A percentile compares a stretch with the other conserved stretches of the same genome.
Evolutionary conservation across 2,329 filamentous ascomycete genomes (phyloP).

Genomic region (Apiospora hydei): DNA sequence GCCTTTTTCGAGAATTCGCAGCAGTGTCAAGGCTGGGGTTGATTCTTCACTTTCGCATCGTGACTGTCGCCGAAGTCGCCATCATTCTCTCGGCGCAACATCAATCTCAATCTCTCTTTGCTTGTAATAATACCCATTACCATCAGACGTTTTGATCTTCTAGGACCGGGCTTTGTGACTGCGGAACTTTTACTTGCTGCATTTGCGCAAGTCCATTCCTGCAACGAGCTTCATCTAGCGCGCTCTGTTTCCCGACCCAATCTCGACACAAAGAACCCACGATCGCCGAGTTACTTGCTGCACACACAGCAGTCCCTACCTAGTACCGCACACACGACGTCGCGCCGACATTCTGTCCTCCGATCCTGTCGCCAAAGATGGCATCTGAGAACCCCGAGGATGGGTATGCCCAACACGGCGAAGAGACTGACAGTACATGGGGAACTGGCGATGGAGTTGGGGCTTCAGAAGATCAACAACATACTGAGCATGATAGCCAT

Average conservation of each 20-base stretch:
- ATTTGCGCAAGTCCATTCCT: conserved; percentile 13
- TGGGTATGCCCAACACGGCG: conserved; percentile 33
- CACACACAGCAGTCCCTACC: background rate
- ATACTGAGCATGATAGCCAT: conserved; percentile 60
- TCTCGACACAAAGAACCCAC: background rate
- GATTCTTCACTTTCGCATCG: conserved; percentile 16
- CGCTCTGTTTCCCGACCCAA: background rate
- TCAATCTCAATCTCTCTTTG: conserved; percentile 8
- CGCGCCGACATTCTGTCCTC: background rate
- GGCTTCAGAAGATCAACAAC: conserved; percentile 64
- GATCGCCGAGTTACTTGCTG: conserved; percentile 8
- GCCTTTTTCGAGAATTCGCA: conserved; percentile 19
- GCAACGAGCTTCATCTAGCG: conserved; percentile 11
- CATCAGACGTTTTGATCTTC: background rate
- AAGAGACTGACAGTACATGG: conserved; percentile 44
- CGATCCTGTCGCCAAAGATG: conserved; percentile 34
- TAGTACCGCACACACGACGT: background rate
- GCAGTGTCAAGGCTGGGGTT: conserved; percentile 7
- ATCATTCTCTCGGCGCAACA: background rate
- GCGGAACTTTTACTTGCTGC: background rate
- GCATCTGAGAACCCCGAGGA: conserved; percentile 38
- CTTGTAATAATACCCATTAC: conserved; percentile 4
- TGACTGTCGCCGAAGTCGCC: conserved; percentile 13
- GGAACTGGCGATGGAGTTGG: conserved; percentile 60
- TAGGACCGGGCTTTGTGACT: background rate